Percentiles rank a stretch among this genome's conserved stretches.
These are phyloP conservation scores for Mycena rosella DNA, from an alignment of 768 basidiomycete genomes.

Conservation along the genomic window DNA sequence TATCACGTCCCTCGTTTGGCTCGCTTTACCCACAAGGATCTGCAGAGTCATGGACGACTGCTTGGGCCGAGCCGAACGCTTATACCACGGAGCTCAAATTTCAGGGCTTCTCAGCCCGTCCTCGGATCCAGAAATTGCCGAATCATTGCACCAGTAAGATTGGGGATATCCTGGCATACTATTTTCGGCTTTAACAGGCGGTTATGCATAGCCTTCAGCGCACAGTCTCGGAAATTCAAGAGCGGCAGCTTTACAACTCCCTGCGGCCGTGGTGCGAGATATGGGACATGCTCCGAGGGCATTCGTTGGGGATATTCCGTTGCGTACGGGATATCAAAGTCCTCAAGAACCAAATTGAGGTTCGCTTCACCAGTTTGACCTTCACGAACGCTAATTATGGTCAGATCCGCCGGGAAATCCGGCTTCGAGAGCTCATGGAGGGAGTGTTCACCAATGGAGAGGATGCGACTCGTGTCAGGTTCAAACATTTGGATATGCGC, in stretches of 20 bases:
- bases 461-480: background rate
- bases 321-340: slow-evolving; percentile 15
- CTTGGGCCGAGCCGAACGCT: background rate
- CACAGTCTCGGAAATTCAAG: slow-evolving; percentile 13
- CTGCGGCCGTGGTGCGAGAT: slow-evolving; percentile 1
- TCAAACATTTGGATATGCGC: background rate
- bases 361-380: background rate
- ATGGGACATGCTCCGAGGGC: slow-evolving; percentile 3
- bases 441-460: background rate
- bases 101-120: background rate
- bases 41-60: background rate
- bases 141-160: background rate
- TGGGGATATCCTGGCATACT: too few species aligned
- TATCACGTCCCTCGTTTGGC: background rate
- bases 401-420: slow-evolving; percentile 6
- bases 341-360: slow-evolving; percentile 17
- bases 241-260: background rate
- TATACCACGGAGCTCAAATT: slow-evolving; percentile 2
- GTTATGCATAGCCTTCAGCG: slow-evolving; percentile 13
- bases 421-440: background rate
- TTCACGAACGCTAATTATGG: background rate
- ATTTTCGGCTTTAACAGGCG: background rate
- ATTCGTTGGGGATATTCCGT: slow-evolving; percentile 1
- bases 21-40: slow-evolving; percentile 3
- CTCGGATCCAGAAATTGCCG: background rate